A percentile compares a stretch with the other conserved stretches of the same genome.
Conservation (phyloP, 1,139 yeast species). For the Blastobotrys illinoisensis region DNA sequence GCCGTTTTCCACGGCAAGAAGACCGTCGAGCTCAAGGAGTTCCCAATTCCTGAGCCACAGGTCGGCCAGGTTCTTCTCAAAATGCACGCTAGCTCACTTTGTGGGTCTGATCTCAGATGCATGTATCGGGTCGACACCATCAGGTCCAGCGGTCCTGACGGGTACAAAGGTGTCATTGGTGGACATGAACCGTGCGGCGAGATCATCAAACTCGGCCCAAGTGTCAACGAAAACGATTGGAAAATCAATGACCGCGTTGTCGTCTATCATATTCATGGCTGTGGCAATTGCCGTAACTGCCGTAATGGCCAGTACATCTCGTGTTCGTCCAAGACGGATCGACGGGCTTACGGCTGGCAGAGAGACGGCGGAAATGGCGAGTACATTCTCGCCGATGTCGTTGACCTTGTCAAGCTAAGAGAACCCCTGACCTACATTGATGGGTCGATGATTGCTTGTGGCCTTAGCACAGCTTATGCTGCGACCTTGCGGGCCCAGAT, state of each 20-base stretch:
- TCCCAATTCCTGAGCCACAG: slow-evolving; percentile 13
- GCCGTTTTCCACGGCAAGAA: slow-evolving; percentile 13
- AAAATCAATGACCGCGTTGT: slow-evolving; percentile 14
- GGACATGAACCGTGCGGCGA: slow-evolving; percentile 18
- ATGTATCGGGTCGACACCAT: slow-evolving; percentile 14
- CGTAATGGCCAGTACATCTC: slow-evolving; percentile 13
- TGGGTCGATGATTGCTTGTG: slow-evolving; percentile 17
- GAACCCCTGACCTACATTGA: slow-evolving; percentile 15
- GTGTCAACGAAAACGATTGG: slow-evolving; percentile 11
- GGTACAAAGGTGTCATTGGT: slow-evolving; percentile 14
- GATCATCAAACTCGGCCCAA: slow-evolving; percentile 12
- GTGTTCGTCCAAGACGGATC: slow-evolving; percentile 8
- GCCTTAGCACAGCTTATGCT: slow-evolving; percentile 16
- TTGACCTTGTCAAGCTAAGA: slow-evolving; percentile 13
- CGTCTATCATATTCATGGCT: slow-evolving; percentile 17
- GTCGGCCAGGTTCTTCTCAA: slow-evolving; percentile 16
- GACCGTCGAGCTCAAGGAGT: slow-evolving; percentile 7
- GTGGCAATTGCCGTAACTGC: slow-evolving; percentile 16
- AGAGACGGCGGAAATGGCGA: slow-evolving; percentile 15
- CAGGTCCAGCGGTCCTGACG: slow-evolving; percentile 14
- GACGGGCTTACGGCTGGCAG: slow-evolving; percentile 18
- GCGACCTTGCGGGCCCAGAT: slow-evolving; percentile 16
- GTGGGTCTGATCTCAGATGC: slow-evolving; percentile 16
- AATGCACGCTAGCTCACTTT: slow-evolving; percentile 16
- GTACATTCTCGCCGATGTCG: slow-evolving; percentile 12